A percentile compares a stretch with the other conserved stretches of the same genome.
Conservation (phyloP, 305 asterid genomes). For the Solanum aculeatissimum region DNA sequence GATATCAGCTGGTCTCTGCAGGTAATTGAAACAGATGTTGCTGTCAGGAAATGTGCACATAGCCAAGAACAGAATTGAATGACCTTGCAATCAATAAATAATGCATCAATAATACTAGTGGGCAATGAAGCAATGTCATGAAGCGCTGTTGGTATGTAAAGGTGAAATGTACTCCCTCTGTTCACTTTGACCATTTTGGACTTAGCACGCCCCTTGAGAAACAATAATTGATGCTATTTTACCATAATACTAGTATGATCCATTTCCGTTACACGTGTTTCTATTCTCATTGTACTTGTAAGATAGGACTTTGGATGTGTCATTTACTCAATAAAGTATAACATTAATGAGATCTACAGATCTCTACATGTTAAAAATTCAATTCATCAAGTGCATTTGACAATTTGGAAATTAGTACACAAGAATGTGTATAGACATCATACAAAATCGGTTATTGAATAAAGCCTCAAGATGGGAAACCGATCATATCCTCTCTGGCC, state of each 20-base stretch:
- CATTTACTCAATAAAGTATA: not conserved
- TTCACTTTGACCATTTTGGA: too few species aligned
- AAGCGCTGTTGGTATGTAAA: not conserved
- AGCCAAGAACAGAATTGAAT: not conserved
- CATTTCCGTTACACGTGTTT: not conserved
- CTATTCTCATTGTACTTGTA: not conserved
- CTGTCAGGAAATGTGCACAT: not conserved
- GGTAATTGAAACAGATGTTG: conserved; percentile 5
- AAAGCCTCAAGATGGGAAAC: not conserved
- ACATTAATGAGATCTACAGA: not conserved
- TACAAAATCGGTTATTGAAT: not conserved
- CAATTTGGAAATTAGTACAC: not conserved
- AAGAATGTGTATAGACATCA: not conserved
- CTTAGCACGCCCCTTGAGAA: too few species aligned
- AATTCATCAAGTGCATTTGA: not conserved
- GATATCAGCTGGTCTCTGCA: conserved; percentile 72
- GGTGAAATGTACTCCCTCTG: not conserved
- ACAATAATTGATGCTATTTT: too few species aligned
- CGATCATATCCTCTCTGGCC: not conserved
- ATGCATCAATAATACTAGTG: not conserved
- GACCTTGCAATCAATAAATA: not conserved
- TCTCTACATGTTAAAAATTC: not conserved
- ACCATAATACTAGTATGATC: not conserved
- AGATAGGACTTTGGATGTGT: not conserved
- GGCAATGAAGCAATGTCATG: not conserved